These are phyloP conservation scores for Mycena crocata DNA, from an alignment of 768 basidiomycete genomes.

Conservation along the genomic window DNA sequence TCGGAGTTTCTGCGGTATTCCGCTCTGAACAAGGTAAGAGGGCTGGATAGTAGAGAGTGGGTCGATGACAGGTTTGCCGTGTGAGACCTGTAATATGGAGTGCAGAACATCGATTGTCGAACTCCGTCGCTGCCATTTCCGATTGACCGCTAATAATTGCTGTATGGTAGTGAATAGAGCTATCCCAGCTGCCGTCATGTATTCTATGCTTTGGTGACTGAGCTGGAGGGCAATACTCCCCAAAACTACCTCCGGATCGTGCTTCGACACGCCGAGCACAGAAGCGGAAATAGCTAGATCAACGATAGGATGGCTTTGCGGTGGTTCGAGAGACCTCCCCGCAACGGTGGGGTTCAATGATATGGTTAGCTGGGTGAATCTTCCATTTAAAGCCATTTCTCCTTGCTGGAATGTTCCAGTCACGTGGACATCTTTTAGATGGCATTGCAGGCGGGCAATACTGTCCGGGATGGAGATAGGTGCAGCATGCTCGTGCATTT, in stretches of 20 bases:
- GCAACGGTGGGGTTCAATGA: slow-evolving; percentile 7
- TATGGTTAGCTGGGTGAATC: slow-evolving; percentile 11
- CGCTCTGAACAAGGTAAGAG: slow-evolving; percentile 84
- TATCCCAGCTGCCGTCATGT: slow-evolving; percentile 48
- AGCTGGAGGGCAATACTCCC: slow-evolving; percentile 37
- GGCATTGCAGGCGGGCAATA: slow-evolving; percentile 13
- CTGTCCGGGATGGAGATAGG: slow-evolving; percentile 26
- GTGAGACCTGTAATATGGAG: slow-evolving; percentile 63
- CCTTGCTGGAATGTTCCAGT: neutral
- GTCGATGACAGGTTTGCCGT: slow-evolving; percentile 66
- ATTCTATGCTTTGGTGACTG: slow-evolving; percentile 57
- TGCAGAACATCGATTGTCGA: slow-evolving; percentile 52
- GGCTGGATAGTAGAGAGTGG: slow-evolving; percentile 87
- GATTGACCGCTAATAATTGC: slow-evolving; percentile 39
- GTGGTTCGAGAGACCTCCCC: slow-evolving; percentile 2
- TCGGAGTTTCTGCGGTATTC: slow-evolving; percentile 74
- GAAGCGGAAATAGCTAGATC: slow-evolving; percentile 10
- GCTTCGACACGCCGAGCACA: slow-evolving; percentile 12
- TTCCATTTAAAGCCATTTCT: slow-evolving; percentile 5
- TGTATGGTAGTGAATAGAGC: slow-evolving; percentile 41
- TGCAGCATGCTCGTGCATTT: slow-evolving; percentile 28
- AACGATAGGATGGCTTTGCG: neutral
- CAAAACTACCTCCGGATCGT: slow-evolving; percentile 7
- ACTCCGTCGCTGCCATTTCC: slow-evolving; percentile 44
- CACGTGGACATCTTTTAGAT: slow-evolving; percentile 18